A percentile compares a stretch with the other conserved stretches of the same genome.
phyloP scores from a whole-genome alignment of 257 asterid species.

The Plantago ovata region DNA sequence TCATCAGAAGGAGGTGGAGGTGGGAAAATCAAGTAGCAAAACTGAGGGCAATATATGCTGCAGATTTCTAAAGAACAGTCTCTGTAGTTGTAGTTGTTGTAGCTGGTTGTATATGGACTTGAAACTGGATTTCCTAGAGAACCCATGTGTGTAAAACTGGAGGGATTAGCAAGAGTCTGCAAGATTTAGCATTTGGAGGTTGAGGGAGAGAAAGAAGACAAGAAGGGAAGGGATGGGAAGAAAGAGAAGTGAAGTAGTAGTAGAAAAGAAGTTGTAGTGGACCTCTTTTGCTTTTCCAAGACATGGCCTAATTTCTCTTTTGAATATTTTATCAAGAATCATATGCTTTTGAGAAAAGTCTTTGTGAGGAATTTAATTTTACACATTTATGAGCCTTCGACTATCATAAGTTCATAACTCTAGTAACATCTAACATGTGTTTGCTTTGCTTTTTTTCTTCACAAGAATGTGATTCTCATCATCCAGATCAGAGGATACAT shows the following conservation, averaged over 20 bases:
- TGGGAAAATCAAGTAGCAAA: conserved; percentile 69
- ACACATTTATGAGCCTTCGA: conserved; percentile 2
- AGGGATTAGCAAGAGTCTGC: not conserved
- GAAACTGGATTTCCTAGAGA: conserved; percentile 50
- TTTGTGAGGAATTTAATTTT: conserved; percentile 3
- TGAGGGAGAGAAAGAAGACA: conserved; percentile 18
- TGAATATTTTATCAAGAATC: conserved; percentile 21
- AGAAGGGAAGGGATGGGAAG: not conserved
- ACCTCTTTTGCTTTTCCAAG: conserved; percentile 19
- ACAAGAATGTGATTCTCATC: conserved; percentile 7
- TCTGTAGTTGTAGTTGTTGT: conserved; percentile 46
- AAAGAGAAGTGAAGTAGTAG: conserved; percentile 2
- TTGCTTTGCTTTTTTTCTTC: not conserved
- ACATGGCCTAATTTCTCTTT: conserved; percentile 21
- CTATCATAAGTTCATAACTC: not conserved
- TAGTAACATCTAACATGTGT: conserved; percentile 1
- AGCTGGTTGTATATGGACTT: conserved; percentile 13
- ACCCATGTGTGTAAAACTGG: conserved; percentile 33
- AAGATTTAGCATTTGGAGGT: not conserved
- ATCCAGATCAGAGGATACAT: not conserved
- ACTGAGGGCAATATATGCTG: conserved; percentile 81
- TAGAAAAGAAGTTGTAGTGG: conserved; percentile 1
- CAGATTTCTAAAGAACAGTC: conserved; percentile 78
- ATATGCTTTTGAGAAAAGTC: conserved; percentile 7
- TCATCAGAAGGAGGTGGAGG: conserved; percentile 66